A percentile compares a stretch with the other conserved stretches of the same genome.
phyloP scores from a whole-genome alignment of 1,139 yeast species.

The Diutina pseudorugosa region DNA sequence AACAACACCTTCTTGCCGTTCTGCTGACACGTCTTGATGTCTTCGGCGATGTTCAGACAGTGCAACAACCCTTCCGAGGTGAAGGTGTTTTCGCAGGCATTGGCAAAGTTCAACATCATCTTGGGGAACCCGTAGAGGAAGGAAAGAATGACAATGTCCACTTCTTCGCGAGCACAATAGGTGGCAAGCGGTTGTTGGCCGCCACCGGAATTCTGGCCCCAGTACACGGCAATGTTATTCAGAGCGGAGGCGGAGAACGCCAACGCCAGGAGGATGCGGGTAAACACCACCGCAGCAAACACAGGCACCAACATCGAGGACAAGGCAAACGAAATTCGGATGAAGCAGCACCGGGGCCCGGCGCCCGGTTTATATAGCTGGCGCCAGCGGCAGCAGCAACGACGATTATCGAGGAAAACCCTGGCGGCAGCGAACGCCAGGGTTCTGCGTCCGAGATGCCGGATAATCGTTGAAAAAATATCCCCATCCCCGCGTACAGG shows the following conservation, averaged over 20 bases:
- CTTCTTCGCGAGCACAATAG: conserved; percentile 59
- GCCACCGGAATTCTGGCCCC: conserved; percentile 90
- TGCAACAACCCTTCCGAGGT: conserved; percentile 39
- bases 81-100: conserved; percentile 45
- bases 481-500: not conserved
- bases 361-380: not conserved
- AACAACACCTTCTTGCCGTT: conserved; percentile 67
- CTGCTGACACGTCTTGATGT: conserved; percentile 72
- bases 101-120: conserved; percentile 51
- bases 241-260: not conserved
- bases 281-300: not conserved
- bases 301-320: not conserved
- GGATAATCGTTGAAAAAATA: not conserved
- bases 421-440: not conserved
- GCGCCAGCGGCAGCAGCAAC: not conserved
- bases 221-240: conserved; percentile 50
- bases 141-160: conserved; percentile 63
- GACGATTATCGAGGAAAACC: too few species aligned
- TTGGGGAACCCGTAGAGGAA: conserved; percentile 56
- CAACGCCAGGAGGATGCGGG: not conserved
- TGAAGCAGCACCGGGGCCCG: too few species aligned
- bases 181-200: conserved; percentile 49
- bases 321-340: too few species aligned
- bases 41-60: conserved; percentile 57
- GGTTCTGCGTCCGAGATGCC: not conserved